Base-by-base conservation (phyloP, 768 basidiomycete species). In the Dacryopinax primogenitus region DNA sequence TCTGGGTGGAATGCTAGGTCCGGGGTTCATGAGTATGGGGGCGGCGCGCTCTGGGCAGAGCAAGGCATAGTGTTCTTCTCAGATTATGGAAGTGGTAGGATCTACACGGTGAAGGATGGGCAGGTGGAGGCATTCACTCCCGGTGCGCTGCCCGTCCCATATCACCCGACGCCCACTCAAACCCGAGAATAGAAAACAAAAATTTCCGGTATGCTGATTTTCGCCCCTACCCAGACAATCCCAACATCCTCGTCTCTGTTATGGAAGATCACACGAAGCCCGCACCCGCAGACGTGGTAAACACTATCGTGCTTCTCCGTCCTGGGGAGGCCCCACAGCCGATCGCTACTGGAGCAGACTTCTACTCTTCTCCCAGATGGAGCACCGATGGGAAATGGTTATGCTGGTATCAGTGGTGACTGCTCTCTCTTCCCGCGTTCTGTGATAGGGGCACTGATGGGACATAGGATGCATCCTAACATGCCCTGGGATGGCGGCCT, bases 401-500 rank as follows among this genome's bases (percentile, higher is more conserved):
- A 18, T 80, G 79, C 0, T 90, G 84, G 84, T 76, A 83, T 41
- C 78, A 85, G 67, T 88, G 87, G 88, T 79, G 73, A 67, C 65
- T 63, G 18, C 16, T 51, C n/a, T 9, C 11, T 64, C 16, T 9
- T 23, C 28, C 44, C 30, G 32, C 21, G 41, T 18, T 2, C 12
- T 7, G 37, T 6, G 21, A 36, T 1, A 33, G 21, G n/a, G 15
- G 16, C 28, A 35, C n/a, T 32, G n/a, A 47, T 21, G 13, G 9
- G 9, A 21, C 16, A 21, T 16, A 26, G 68, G 67, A 67, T 67
- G 70, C 63, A 67, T n/a, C 85, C 85, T 0, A 79, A 84, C 66
- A 84, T 86, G 84, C 83, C 87, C 15, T 90, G 86, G 86, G 82
- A 86, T 69, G 85, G 84, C 1, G 76, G 80, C 0, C 74, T 81